Evolutionary conservation across 2,329 filamentous ascomycete species (phyloP), one percentile per base, ranked within the genome.

Genomic region (Alternaria conjuncta): DNA sequence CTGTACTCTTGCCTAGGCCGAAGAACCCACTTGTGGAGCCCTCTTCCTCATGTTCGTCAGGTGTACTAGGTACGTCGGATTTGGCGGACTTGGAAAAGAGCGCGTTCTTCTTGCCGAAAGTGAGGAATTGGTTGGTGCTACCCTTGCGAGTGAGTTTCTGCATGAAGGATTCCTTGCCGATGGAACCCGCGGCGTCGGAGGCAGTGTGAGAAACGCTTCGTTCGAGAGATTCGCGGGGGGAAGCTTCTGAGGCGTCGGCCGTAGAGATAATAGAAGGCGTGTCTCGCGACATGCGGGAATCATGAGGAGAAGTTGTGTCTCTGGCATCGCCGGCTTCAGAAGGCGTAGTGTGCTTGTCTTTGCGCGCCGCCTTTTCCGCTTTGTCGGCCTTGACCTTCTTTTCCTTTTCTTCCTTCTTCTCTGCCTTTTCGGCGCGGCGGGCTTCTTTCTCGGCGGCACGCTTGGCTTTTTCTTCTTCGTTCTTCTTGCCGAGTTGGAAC

Each of bases 61-160:
- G 73, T 6, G 78, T 82, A 63, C 66, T 79, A 9, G 71, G 71
- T 44, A 69, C 75, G 36, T 78, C 76, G 56, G 36, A 41, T 63
- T 74, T n/a, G 71, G 50, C 57, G 75, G 78, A 43, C 53, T 69
- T 77, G 1, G 72, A 75, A 45, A 79, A 79, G 1, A 80, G 64
- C 0, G 70, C 70, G 21, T 66, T 71, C 65, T 77, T 78, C 64
- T 82, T 83, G 55, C 81, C 78, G 44, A 81, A 79, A 2, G 71
- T 74, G 5, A 82, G 76, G 70, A 85, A 84, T 56, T 84, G 84
- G 57, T 78, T 80, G 0, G 81, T 80, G 62, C 78, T 82, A 36
- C 78, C 79, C 70, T 86, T 86, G 57, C 84, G 81, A 5, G 80
- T 80, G 43, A 86, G 78, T 64, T 85, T 85, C 63, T 82, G 79